A percentile compares a stretch with the other conserved stretches of the same genome.
Evolutionary conservation across 352 stramenopile species (phyloP).

Genomic region (Phytophthora kernoviae): DNA sequence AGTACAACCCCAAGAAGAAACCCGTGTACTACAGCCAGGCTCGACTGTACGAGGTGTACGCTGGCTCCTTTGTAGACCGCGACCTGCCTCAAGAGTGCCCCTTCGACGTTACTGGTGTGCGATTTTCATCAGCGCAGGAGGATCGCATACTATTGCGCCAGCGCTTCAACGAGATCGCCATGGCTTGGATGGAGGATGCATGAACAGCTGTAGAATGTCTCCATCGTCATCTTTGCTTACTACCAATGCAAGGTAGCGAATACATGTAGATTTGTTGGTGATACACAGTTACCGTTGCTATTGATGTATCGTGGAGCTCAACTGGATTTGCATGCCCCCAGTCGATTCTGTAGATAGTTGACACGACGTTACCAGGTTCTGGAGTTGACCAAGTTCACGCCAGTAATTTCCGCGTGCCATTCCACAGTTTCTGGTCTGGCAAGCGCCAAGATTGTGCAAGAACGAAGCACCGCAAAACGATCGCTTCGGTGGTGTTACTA

Average conservation of each 20-base stretch:
- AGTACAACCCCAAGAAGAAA: conserved; percentile 47
- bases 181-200: conserved; percentile 31
- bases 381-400: too few species aligned
- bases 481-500: not conserved
- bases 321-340: too few species aligned
- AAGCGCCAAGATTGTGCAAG: conserved; percentile 2
- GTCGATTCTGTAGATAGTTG: too few species aligned
- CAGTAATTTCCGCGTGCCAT: not conserved
- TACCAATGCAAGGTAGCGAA: not conserved
- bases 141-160: conserved; percentile 50
- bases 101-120: conserved; percentile 53
- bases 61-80: conserved; percentile 47
- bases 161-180: conserved; percentile 47
- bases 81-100: conserved; percentile 57
- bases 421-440: not conserved
- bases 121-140: conserved; percentile 41
- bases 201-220: conserved; percentile 1
- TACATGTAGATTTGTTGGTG: conserved; percentile 9
- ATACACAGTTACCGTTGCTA: too few species aligned
- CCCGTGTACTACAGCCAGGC: conserved; percentile 54
- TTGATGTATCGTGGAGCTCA: too few species aligned
- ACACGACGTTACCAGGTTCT: too few species aligned
- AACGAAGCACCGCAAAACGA: not conserved
- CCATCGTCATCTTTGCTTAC: not conserved
- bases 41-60: conserved; percentile 52